Conservation (phyloP, 208 protist species). For the Trypanosoma theileri region DNA sequence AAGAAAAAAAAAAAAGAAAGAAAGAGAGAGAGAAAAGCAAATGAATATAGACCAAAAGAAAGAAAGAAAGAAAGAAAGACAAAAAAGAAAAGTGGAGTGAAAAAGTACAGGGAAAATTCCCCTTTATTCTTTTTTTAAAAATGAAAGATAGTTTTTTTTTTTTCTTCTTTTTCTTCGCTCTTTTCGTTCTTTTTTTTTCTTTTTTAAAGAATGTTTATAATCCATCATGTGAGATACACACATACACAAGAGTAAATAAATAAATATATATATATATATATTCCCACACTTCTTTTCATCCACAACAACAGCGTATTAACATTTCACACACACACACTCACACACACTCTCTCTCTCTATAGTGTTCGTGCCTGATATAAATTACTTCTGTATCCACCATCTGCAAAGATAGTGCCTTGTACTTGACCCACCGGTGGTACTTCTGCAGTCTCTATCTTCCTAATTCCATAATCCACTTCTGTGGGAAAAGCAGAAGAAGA, state of each 20-base stretch:
- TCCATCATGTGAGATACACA: too few species aligned
- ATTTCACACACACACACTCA: too few species aligned
- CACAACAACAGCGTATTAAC: too few species aligned
- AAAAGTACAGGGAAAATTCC: neutral
- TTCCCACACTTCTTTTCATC: too few species aligned
- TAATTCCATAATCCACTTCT: neutral
- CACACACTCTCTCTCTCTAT: neutral
- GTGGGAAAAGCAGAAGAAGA: neutral
- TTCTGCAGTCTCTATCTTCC: neutral
- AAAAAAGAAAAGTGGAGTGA: neutral
- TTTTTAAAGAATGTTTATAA: too few species aligned
- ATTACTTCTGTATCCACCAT: slow-evolving; percentile 17
- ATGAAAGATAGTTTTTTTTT: neutral
- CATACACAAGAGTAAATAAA: too few species aligned
- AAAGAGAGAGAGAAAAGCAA: neutral
- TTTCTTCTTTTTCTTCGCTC: neutral
- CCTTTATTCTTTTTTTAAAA: neutral
- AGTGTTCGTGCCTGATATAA: slow-evolving; percentile 21
- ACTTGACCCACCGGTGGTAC: neutral
- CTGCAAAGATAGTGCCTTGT: slow-evolving; percentile 18
- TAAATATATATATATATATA: too few species aligned
- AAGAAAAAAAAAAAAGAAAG: neutral
- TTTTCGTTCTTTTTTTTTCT: too few species aligned
- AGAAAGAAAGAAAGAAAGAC: neutral
- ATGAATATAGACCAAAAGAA: neutral